phyloP scores from a whole-genome alignment of 73 alveolate genomes.

The Stentor roeselii region DNA sequence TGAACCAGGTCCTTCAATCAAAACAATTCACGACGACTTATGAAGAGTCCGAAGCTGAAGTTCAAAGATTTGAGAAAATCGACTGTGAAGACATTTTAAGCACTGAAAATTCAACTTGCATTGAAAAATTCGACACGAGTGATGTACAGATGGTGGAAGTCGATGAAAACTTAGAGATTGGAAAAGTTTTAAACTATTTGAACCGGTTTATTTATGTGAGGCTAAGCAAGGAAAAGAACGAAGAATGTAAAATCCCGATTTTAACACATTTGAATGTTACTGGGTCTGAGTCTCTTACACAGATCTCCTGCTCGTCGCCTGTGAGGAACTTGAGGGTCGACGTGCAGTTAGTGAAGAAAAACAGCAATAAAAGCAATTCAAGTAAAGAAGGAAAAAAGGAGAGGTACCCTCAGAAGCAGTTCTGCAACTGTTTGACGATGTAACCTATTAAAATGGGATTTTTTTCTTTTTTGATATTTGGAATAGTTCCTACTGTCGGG shows the following conservation, averaged over 20 bases:
- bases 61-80: too few relatives aligned
- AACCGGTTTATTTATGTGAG: not conserved
- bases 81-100: not conserved
- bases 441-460: conserved; percentile 1
- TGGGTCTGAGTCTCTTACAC: not conserved
- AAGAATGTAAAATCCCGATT: not conserved
- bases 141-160: not conserved
- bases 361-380: too few relatives aligned
- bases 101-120: not conserved
- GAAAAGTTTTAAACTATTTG: not conserved
- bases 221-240: not conserved
- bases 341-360: too few relatives aligned
- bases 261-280: not conserved
- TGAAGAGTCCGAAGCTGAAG: not conserved
- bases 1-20: not conserved
- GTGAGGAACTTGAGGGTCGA: not conserved
- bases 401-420: too few relatives aligned
- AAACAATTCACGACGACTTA: not conserved
- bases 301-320: not conserved
- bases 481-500: not conserved
- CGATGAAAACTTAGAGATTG: not conserved
- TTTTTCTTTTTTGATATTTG: not conserved
- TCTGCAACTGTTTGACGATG: too few relatives aligned
- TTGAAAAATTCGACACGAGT: not conserved
- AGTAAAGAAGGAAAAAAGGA: too few relatives aligned